Evolutionary conservation across 257 asterid genomes (phyloP).

Genomic region (Solanum tacnaense): DNA sequence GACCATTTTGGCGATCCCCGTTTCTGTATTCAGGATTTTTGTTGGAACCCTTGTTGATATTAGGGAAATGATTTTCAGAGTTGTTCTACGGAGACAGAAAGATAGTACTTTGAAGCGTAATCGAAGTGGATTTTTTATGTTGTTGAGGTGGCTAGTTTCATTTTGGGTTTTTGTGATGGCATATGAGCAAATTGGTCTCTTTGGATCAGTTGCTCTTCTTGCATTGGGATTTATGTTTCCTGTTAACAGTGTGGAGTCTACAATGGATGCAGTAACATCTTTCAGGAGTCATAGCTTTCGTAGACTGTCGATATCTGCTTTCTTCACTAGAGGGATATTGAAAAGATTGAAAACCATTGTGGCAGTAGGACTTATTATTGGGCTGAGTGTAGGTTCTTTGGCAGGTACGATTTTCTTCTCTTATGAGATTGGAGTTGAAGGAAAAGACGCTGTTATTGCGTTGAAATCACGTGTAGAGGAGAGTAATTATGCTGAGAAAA

Average conservation of each 20-base stretch:
- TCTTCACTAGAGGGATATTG: constrained; percentile 61
- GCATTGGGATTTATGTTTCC: constrained; percentile 67
- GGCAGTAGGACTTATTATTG: constrained; percentile 78
- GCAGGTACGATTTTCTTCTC: constrained; percentile 69
- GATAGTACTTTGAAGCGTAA: constrained; percentile 16
- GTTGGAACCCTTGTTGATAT: constrained; percentile 71
- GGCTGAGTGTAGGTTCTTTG: constrained; percentile 59
- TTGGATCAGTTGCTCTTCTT: constrained; percentile 53
- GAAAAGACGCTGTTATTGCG: constrained; percentile 76
- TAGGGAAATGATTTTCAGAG: constrained; percentile 31
- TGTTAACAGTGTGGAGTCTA: constrained; percentile 40
- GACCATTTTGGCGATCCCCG: constrained; percentile 71
- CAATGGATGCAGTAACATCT: constrained; percentile 63
- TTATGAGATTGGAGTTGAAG: constrained; percentile 80
- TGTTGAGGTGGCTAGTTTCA: constrained; percentile 75
- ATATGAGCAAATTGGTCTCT: constrained; percentile 60
- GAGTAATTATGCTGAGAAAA: constrained; percentile 82
- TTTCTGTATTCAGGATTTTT: constrained; percentile 61
- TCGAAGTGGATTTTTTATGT: constrained; percentile 54
- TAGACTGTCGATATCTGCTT: constrained; percentile 43
- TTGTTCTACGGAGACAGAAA: constrained; percentile 41
- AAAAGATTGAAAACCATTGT: constrained; percentile 64
- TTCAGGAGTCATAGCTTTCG: constrained; percentile 72
- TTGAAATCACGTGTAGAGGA: constrained; percentile 73
- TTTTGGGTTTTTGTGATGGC: constrained; percentile 77